Conservation (phyloP, 176 grass and related monocot genomes). For the Melocanna baccifera region DNA sequence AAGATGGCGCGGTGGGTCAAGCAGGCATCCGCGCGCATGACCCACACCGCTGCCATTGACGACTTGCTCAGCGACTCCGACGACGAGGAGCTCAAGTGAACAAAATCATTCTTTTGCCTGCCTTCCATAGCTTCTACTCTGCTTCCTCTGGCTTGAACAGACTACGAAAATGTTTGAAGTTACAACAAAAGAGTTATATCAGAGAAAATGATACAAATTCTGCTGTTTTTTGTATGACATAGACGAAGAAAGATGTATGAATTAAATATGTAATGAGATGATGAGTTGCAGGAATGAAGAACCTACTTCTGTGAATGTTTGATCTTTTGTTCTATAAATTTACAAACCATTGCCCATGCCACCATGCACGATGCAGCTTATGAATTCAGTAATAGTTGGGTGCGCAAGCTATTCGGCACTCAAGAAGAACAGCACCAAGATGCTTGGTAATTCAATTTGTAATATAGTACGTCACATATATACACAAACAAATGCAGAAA, state of each 20-base stretch:
- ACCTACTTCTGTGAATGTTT: not conserved
- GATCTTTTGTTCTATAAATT: not conserved
- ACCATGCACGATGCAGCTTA: not conserved
- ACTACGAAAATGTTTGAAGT: not conserved
- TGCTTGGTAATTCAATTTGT: not conserved
- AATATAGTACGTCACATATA: not conserved
- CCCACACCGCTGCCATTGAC: constrained; percentile 43
- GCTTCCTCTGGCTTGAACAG: not conserved
- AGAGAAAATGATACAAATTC: not conserved
- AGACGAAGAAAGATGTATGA: not conserved
- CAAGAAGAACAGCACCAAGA: not conserved
- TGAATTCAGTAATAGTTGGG: not conserved
- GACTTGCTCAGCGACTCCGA: constrained; percentile 62
- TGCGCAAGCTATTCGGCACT: not conserved
- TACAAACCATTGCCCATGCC: not conserved
- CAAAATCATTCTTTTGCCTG: not conserved
- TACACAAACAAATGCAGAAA: not conserved
- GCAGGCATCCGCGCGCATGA: constrained; percentile 81
- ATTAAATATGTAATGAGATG: not conserved
- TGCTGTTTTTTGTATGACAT: not conserved
- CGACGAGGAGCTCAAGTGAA: constrained; percentile 68
- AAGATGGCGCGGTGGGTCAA: constrained; percentile 69
- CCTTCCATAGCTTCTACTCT: not conserved
- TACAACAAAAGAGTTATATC: not conserved
- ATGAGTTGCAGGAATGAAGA: not conserved